phyloP scores from a whole-genome alignment of 225 moss, liverwort and hornwort genomes.

The Anthoceros angustus region DNA sequence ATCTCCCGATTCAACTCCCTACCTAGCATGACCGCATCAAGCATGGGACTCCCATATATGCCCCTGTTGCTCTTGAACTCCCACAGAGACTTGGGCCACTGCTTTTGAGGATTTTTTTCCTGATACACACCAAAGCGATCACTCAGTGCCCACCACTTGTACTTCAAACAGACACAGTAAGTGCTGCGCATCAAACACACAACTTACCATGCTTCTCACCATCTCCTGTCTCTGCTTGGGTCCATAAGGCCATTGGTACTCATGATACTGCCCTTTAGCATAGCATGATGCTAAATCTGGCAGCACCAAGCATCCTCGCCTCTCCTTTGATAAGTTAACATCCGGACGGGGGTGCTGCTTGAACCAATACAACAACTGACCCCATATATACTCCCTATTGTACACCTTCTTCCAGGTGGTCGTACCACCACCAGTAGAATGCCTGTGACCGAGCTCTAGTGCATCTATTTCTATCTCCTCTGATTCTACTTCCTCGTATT shows the following conservation, averaged over 20 bases:
- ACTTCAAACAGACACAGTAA: conserved; percentile 1
- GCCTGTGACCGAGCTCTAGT: conserved; percentile 85
- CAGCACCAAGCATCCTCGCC: conserved; percentile 83
- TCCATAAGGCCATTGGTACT: conserved; percentile 75
- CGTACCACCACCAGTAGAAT: conserved; percentile 35
- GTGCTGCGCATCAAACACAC: too few species aligned
- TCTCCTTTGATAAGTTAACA: conserved; percentile 62
- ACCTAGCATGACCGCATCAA: conserved; percentile 59
- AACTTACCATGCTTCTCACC: conserved; percentile 70
- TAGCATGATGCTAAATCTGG: conserved; percentile 95
- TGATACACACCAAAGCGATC: conserved; percentile 26
- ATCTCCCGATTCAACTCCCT: conserved; percentile 61
- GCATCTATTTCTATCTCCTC: conserved; percentile 56
- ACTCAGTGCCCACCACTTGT: not conserved
- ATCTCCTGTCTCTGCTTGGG: conserved; percentile 75
- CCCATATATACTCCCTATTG: conserved; percentile 84
- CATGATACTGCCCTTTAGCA: conserved; percentile 70
- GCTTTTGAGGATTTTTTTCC: conserved; percentile 74
- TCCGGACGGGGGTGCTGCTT: conserved; percentile 92
- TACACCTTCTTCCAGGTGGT: conserved; percentile 57
- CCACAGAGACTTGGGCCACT: conserved; percentile 84
- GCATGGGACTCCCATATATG: conserved; percentile 93
- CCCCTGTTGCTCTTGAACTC: conserved; percentile 76
- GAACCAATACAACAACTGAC: conserved; percentile 92
- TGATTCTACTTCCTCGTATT: conserved; percentile 63